These are phyloP conservation scores for Sugiyamaella lignohabitans DNA, from an alignment of 805 yeast species.

Conservation along the genomic window DNA sequence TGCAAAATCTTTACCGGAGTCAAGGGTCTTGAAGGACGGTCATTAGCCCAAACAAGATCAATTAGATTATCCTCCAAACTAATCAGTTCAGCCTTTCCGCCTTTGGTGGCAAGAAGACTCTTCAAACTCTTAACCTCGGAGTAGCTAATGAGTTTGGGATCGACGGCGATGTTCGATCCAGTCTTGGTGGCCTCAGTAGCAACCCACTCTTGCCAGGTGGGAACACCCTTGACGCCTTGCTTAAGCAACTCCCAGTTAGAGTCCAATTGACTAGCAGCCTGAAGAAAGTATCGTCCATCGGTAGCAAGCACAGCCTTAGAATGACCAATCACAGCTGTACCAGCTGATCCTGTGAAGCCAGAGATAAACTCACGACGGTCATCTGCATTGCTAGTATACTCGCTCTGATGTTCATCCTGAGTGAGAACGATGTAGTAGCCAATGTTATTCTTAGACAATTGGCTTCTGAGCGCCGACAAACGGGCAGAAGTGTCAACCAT, in stretches of 20 bases:
- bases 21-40: slow-evolving; percentile 55
- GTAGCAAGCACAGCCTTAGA: slow-evolving; percentile 76
- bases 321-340: slow-evolving; percentile 74
- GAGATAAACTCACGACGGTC: slow-evolving; percentile 76
- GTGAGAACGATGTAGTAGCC: slow-evolving; percentile 76
- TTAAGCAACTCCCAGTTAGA: slow-evolving; percentile 71
- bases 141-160: slow-evolving; percentile 65
- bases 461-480: slow-evolving; percentile 50
- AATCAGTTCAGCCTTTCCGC: slow-evolving; percentile 20
- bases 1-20: slow-evolving; percentile 47
- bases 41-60: slow-evolving; percentile 66
- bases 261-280: slow-evolving; percentile 80
- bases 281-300: slow-evolving; percentile 91
- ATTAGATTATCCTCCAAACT: slow-evolving; percentile 60
- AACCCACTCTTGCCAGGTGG: slow-evolving; percentile 78
- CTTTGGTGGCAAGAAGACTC: slow-evolving; percentile 24
- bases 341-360: slow-evolving; percentile 90
- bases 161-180: slow-evolving; percentile 63
- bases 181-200: slow-evolving; percentile 46
- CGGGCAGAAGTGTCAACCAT: slow-evolving; percentile 32
- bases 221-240: slow-evolving; percentile 65
- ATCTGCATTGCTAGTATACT: slow-evolving; percentile 76
- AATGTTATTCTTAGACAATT: slow-evolving; percentile 57
- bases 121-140: slow-evolving; percentile 30
- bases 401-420: slow-evolving; percentile 92